Conservation (phyloP, 768 basidiomycete species). For the Trametes meyenii region DNA sequence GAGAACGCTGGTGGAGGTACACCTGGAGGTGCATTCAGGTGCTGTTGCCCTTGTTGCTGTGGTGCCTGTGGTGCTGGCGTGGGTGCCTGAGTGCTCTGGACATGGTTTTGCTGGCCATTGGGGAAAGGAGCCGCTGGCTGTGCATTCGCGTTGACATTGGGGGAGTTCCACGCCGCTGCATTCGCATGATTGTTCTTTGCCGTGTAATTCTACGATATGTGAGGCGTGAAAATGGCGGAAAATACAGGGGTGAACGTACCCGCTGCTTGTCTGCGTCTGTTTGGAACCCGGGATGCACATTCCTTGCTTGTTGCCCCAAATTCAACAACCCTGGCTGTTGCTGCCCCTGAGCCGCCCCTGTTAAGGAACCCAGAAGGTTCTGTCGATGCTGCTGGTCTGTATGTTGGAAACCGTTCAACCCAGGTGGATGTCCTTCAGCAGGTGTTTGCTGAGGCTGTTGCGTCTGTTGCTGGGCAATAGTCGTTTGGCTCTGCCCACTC, state of each 20-base stretch:
- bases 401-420: conserved; percentile 66
- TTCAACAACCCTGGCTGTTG: conserved; percentile 72
- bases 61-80: conserved; percentile 33
- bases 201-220: conserved; percentile 32
- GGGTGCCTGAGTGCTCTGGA: conserved; percentile 23
- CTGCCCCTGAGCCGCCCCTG: conserved; percentile 40
- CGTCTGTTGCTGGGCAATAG: conserved; percentile 40
- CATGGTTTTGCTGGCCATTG: conserved; percentile 47
- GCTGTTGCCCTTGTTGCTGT: conserved; percentile 44
- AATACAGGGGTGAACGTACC: conserved; percentile 47
- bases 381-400: conserved; percentile 56
- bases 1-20: conserved; percentile 45
- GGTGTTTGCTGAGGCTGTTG: conserved; percentile 37
- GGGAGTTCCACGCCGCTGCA: conserved; percentile 63
- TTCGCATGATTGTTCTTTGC: conserved; percentile 45
- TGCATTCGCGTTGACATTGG: conserved; percentile 49
- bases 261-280: conserved; percentile 69
- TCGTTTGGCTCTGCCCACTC: conserved; percentile 58
- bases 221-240: neutral
- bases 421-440: conserved; percentile 63
- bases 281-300: conserved; percentile 45
- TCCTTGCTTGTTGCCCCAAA: conserved; percentile 40
- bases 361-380: conserved; percentile 55
- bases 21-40: conserved; percentile 57
- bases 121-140: conserved; percentile 34